Evolutionary conservation across 2,329 filamentous ascomycete genomes (phyloP).

Genomic region (Dichotomopilus funicola): DNA sequence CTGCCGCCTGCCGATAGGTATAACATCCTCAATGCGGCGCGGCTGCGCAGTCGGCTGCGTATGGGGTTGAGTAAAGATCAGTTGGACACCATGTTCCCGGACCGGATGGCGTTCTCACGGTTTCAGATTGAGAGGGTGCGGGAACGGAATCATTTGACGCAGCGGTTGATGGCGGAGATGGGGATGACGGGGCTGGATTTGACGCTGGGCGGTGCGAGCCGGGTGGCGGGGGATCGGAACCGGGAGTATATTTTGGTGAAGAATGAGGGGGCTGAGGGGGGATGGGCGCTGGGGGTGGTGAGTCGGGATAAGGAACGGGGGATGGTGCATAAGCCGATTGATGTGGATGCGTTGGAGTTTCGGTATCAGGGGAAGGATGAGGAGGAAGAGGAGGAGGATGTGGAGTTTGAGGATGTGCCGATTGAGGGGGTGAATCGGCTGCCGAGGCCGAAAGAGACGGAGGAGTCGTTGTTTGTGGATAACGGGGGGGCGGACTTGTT

Average conservation of each 20-base stretch:
- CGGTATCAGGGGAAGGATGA: constrained; percentile 50
- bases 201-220: constrained; percentile 54
- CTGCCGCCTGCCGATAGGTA: constrained; percentile 86
- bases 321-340: constrained; percentile 79
- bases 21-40: constrained; percentile 93
- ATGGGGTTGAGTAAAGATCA: constrained; percentile 98
- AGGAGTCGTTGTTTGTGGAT: constrained; percentile 52
- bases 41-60: constrained; percentile 76
- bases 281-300: constrained; percentile 92
- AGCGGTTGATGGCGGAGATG: constrained; percentile 88
- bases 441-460: constrained; percentile 49
- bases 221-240: constrained; percentile 78
- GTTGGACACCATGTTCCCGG: constrained; percentile 90
- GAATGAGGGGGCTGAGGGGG: constrained; percentile 89
- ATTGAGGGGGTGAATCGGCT: constrained; percentile 84
- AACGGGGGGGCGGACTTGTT: constrained; percentile 31
- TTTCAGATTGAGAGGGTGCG: constrained; percentile 94
- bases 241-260: constrained; percentile 95
- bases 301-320: constrained; percentile 76
- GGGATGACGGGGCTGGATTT: constrained; percentile 76
- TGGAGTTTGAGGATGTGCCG: constrained; percentile 86
- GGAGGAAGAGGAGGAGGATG: constrained; percentile 62
- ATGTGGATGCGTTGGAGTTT: constrained; percentile 66
- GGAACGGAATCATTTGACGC: constrained; percentile 90
- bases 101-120: constrained; percentile 92